Conservation (phyloP, 331 rosid genomes). For the Cydonia oblonga region DNA sequence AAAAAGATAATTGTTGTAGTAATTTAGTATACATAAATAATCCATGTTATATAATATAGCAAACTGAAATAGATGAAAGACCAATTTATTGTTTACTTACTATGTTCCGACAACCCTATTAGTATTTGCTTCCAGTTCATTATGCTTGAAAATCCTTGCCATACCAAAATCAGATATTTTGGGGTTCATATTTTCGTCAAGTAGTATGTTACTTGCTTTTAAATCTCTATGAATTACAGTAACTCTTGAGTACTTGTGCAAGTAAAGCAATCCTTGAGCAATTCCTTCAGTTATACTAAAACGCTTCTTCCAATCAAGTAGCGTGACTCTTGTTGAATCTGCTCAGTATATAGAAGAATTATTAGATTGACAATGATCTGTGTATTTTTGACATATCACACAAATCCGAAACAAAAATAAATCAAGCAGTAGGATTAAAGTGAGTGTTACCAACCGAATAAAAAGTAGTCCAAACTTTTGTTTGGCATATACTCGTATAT, state of each 20-base stretch:
- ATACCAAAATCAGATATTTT: neutral
- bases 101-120: neutral
- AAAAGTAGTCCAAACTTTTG: neutral
- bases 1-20: neutral
- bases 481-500: neutral
- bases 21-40: neutral
- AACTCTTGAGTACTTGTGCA: no score
- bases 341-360: neutral
- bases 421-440: neutral
- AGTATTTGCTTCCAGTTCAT: neutral
- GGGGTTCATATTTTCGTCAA: neutral
- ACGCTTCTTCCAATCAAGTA: neutral
- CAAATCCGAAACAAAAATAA: neutral
- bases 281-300: no score
- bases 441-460: neutral
- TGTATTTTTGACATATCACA: neutral
- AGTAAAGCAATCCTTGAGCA: no score
- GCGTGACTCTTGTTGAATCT: neutral
- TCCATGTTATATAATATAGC: neutral
- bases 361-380: accelerated
- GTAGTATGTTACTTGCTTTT: no score
- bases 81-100: neutral
- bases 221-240: no score
- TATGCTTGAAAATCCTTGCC: neutral
- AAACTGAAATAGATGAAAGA: neutral